Evolutionary conservation across 352 stramenopile genomes (phyloP), one percentile per base, ranked within the genome.

Genomic region (Pythium sukuiense): DNA sequence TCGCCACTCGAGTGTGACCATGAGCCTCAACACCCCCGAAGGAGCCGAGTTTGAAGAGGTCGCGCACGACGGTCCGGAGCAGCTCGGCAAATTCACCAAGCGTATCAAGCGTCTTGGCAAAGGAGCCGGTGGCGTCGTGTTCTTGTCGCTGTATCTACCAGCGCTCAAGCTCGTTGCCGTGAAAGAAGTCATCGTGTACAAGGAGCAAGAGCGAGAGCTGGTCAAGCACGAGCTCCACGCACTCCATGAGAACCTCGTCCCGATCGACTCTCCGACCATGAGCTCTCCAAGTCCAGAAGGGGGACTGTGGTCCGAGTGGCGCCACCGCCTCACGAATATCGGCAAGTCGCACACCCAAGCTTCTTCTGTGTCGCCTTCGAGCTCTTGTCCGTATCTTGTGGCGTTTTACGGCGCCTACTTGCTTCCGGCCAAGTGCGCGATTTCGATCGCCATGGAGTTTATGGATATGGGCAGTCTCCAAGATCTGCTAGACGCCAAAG

Each of bases 371-470:
- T 52, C 49, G 14, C 55, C 58, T 48, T 12, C 33, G 39, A 58
- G 12, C 14, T 55, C 67, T 4, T 93, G 89, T 64, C 89, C 87
- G 7, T 94, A 92, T 58, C 74, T 96, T 4, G 87, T 97, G n/a
- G 74, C 76, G 2, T 97, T 97, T 67, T 94, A 96, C 55, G 90
- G 92, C 18, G 91, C 89, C 8, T 98, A 93, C 61, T 65, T 90
- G 8, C 90, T 87, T 26, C 79, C 85, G 8, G 69, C 87, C 0
- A 82, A 88, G 54, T 83, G 85, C 27, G 84, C 77, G 0, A 77
- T 97, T 30, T 91, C 79, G 27, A 90, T 98, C 26, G 89, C 96
- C 45, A 93, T 97, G 80, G 91, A 98, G 65, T 97, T 97, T 48
- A 98, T 98, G 91, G 85, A 97, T 53, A 85, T 90, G 61, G 92